These are phyloP conservation scores for Pulveroboletus sp. DNA, from an alignment of 768 basidiomycete genomes.

Conservation along the genomic window DNA sequence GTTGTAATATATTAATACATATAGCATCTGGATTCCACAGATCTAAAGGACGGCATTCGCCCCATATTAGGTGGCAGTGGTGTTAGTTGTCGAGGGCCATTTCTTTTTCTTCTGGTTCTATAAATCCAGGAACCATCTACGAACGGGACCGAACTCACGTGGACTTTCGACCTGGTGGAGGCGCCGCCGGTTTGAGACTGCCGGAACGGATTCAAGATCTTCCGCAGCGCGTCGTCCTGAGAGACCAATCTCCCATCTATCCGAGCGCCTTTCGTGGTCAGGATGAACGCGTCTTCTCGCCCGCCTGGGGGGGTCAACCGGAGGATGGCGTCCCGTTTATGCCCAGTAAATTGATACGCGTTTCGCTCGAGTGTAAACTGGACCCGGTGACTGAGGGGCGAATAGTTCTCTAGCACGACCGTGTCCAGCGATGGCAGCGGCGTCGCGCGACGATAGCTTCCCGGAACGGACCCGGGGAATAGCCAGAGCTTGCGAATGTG, in stretches of 20 bases:
- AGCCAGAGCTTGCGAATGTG: slow-evolving; percentile 32
- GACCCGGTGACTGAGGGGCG: slow-evolving; percentile 14
- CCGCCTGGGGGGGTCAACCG: slow-evolving; percentile 11
- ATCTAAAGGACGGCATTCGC: not conserved
- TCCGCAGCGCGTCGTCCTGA: slow-evolving; percentile 15
- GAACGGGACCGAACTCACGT: slow-evolving; percentile 10
- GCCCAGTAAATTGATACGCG: slow-evolving; percentile 19
- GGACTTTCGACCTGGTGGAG: slow-evolving; percentile 13
- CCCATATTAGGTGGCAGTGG: slow-evolving; percentile 5
- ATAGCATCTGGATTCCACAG: not conserved
- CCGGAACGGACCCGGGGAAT: slow-evolving; percentile 24
- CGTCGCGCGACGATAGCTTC: slow-evolving; percentile 17
- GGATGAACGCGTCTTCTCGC: slow-evolving; percentile 19
- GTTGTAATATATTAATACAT: not conserved
- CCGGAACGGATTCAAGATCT: slow-evolving; percentile 21
- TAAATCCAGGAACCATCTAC: slow-evolving; percentile 5
- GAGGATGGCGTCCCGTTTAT: slow-evolving; percentile 21
- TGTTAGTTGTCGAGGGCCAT: not conserved
- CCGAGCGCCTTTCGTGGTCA: slow-evolving; percentile 23
- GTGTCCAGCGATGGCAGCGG: slow-evolving; percentile 24
- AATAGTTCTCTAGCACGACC: slow-evolving; percentile 24
- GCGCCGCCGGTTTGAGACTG: not conserved
- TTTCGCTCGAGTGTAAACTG: slow-evolving; percentile 25
- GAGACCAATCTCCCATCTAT: slow-evolving; percentile 25
- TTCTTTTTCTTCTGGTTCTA: slow-evolving; percentile 20